phyloP scores from a whole-genome alignment of 345 rosid genomes.

The Luvunga scandens region DNA sequence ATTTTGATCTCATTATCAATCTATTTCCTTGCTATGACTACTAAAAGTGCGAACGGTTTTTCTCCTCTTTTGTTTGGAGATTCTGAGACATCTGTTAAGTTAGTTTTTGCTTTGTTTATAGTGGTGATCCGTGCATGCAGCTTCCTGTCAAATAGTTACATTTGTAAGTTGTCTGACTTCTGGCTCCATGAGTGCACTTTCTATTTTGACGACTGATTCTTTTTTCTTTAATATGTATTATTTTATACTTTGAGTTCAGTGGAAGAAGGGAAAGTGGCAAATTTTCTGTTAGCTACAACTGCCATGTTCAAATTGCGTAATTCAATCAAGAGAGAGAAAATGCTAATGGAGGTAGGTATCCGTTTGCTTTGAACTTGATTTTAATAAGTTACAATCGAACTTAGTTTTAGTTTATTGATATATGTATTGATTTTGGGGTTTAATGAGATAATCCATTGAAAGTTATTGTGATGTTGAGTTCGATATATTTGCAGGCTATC shows the following conservation, averaged over 20 bases:
- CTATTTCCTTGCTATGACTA: slow-evolving; percentile 43
- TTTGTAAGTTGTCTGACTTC: slow-evolving; percentile 53
- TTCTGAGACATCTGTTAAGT: slow-evolving; percentile 43
- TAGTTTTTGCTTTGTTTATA: slow-evolving; percentile 39
- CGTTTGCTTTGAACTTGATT: slow-evolving; percentile 1
- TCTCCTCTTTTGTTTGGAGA: slow-evolving; percentile 28
- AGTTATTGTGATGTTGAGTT: slow-evolving; percentile 21
- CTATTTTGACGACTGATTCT: not conserved
- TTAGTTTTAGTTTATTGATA: not conserved
- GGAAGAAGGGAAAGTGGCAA: slow-evolving; percentile 96
- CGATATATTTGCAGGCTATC: slow-evolving; percentile 56
- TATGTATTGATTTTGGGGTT: not conserved
- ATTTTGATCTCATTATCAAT: slow-evolving; percentile 56
- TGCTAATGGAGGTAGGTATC: slow-evolving; percentile 61
- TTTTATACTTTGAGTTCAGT: slow-evolving; percentile 44
- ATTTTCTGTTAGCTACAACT: slow-evolving; percentile 82
- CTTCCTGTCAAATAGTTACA: slow-evolving; percentile 89
- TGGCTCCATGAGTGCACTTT: slow-evolving; percentile 9
- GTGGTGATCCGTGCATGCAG: slow-evolving; percentile 78
- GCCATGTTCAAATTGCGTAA: slow-evolving; percentile 61
- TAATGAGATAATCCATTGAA: not conserved
- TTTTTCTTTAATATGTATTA: not conserved
- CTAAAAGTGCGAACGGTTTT: slow-evolving; percentile 22
- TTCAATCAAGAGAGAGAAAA: slow-evolving; percentile 52
- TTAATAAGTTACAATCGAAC: not conserved